Conservation (phyloP, 2,329 filamentous ascomycete species). For the Colletotrichum incanum region DNA sequence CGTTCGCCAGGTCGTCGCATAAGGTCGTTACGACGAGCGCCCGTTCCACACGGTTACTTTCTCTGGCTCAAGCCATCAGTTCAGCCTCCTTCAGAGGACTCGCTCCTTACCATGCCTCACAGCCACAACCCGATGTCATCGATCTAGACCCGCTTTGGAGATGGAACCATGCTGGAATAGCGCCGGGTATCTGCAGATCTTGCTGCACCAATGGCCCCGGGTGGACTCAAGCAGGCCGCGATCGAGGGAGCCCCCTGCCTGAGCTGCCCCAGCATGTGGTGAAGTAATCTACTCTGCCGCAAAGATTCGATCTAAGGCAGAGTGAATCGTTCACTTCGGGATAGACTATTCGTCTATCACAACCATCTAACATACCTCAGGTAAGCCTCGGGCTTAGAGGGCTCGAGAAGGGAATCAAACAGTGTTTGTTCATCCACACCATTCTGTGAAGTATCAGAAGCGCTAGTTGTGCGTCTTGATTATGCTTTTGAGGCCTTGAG, state of each 20-base stretch:
- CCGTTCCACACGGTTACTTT: not conserved
- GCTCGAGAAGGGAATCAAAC: too few species aligned
- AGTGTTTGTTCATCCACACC: too few species aligned
- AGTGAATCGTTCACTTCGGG: not conserved
- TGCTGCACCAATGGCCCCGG: slow-evolving; percentile 2
- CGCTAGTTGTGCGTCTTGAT: too few species aligned
- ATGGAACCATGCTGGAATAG: not conserved
- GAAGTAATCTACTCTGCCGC: not conserved
- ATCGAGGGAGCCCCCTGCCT: not conserved
- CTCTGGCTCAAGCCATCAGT: not conserved
- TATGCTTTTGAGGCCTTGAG: too few species aligned
- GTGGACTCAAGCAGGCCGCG: not conserved
- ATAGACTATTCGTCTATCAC: not conserved
- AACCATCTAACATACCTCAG: too few species aligned
- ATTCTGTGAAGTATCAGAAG: too few species aligned
- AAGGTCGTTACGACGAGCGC: not conserved
- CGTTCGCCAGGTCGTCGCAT: not conserved
- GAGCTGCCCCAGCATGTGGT: not conserved
- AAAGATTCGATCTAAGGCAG: not conserved
- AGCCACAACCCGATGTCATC: not conserved
- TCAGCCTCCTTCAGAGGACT: not conserved
- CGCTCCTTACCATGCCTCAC: not conserved
- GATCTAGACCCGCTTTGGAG: not conserved
- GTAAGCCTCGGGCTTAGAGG: too few species aligned
- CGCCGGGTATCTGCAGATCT: not conserved